Base-by-base conservation (phyloP, 2,329 filamentous ascomycete species). In the Daldinia sp. region DNA sequence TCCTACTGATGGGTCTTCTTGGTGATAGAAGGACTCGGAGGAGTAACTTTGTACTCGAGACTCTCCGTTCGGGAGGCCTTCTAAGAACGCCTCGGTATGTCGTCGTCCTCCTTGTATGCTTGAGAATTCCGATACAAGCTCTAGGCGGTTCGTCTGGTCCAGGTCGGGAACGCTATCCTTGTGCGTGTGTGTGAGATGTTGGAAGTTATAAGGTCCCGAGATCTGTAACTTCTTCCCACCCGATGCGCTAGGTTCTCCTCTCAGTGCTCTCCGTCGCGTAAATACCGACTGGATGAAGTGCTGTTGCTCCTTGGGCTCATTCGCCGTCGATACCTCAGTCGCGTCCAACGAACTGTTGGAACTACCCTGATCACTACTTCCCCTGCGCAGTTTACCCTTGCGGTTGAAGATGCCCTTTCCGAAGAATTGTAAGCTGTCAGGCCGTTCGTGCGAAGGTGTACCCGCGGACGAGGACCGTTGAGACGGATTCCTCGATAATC, bases 161-260 rank as follows among this genome's bases (percentile, higher is more conserved):
- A 81, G 63, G 57, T 77, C 77, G 3, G 80, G 75, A 2, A 82
- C 61, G 50, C 82, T 77, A 27, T 87, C 82, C 47, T 81, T 82
- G 10, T 81, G 77, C 10, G 83, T 86, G 71, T 89, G 86, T 3
- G 84, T 82, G 30, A 90, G 80, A 73, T 90, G 87, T 71, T 89
- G 86, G 63, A 90, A 90, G 77, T 89, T 88, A 75, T 87, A 89
- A 2, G 87, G 87, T 0, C 79, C 83, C 0, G 87, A 90, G 55
- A 90, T 90, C 55, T 83, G 81, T 50, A 82, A 71, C 64, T 79
- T 82, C 69, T 75, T 82, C 54, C 73, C 72, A 11, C 71, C 73
- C 51, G 48, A 55, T 25, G 74, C 72, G n/a, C 71, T 71, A 3
- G 71, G 60, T 19, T 74, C 73, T n/a, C 72, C 71, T 54, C 75